phyloP scores from a whole-genome alignment of 805 yeast species.

The Lipomyces kockii region DNA sequence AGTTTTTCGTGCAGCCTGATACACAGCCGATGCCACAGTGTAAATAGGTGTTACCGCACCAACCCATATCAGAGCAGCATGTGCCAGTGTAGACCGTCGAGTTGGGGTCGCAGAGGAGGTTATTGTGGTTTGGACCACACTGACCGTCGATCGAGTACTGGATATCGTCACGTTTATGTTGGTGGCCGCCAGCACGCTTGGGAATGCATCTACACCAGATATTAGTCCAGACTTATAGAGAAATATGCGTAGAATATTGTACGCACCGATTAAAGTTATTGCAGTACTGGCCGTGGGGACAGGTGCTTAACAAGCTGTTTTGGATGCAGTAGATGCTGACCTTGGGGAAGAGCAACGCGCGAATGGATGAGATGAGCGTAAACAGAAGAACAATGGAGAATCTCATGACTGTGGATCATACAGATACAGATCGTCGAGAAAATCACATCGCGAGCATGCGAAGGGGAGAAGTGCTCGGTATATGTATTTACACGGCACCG shows the following conservation, averaged over 20 bases:
- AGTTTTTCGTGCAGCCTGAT: conserved; percentile 20
- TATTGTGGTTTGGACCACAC: conserved; percentile 18
- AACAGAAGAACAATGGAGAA: not conserved
- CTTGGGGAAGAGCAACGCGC: conserved; percentile 22
- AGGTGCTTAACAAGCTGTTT: not conserved
- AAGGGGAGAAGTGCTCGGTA: not conserved
- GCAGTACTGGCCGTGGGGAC: conserved; percentile 27
- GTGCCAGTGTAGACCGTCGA: conserved; percentile 16
- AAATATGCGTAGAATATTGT: not conserved
- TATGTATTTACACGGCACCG: not conserved
- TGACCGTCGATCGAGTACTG: conserved; percentile 20
- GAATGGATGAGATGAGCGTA: not conserved
- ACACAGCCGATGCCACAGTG: conserved; percentile 28
- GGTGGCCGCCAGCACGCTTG: not conserved
- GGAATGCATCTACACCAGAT: not conserved
- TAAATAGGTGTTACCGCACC: conserved; percentile 22
- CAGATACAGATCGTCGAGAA: not conserved
- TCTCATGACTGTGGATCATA: not conserved
- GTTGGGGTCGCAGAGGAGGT: conserved; percentile 15
- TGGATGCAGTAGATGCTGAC: conserved; percentile 8
- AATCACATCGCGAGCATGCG: not conserved
- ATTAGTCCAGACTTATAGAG: not conserved
- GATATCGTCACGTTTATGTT: not conserved
- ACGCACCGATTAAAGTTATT: not conserved
- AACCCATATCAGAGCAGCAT: conserved; percentile 28